Evolutionary conservation across 1,284 basidiomycete species (phyloP), one percentile per base, ranked within the genome.

Genomic region (Ganoderma meredithae): DNA sequence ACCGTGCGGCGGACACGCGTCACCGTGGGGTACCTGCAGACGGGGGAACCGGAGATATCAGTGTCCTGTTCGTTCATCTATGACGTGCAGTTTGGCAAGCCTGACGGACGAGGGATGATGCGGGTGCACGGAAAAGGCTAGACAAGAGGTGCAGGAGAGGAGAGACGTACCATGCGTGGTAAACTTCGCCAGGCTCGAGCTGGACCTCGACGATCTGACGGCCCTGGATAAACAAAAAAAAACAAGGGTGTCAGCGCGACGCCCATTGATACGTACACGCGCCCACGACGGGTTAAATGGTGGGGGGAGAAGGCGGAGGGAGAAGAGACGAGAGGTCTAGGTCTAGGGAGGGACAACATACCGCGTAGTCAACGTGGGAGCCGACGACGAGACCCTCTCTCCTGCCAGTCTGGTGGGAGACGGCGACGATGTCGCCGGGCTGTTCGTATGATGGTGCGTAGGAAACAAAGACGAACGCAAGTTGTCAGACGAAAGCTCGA

Each of bases 151-250:
- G 27, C 2, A 27, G 25, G 63, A 27, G 39, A 22, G 41, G n/a
- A 41, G 47, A 52, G 17, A 64, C 82, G 69, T 74, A 90, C 89
- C 86, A 91, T 62, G 90, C 88, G 68, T 90, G 82, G 84, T 90
- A 91, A 68, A 92, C 76, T 67, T 91, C 88, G 40, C 83, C 83
- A 27, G 84, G 81, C 71, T 93, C 91, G 64, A 94, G 86, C 77
- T 92, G 92, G 47, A 95, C 90, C 76, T 94, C 91, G 69, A 94
- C 81, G 71, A 94, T 85, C 81, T 92, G 90, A 66, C 92, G 89
- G 66, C 92, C 92, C 92, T 94, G 63, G 40, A 39, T 13, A 58
- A 59, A 55, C 12, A 5, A 12, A 22, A 49, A 39, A 39, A 1
- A 36, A 43, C 43, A 36, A 36, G 36, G 6, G 36, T 15, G 60